Base-by-base conservation (phyloP, 164 flowering plant genomes). In the Dillenia turbinata region DNA sequence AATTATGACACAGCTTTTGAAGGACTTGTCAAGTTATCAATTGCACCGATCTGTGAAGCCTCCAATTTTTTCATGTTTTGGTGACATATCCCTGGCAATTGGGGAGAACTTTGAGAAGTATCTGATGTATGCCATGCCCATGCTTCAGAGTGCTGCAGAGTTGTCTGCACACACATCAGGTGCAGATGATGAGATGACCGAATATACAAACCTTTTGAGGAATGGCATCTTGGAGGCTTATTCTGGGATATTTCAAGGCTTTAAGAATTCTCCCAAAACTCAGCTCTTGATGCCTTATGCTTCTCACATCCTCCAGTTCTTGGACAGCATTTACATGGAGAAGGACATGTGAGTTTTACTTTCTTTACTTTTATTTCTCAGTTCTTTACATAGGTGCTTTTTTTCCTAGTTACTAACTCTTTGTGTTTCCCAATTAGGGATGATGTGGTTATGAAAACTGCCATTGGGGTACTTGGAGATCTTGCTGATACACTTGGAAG, bases 401-500 rank as follows among this genome's bases (percentile, higher is more conserved):
- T 44, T 44, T 56, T 26, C 49, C 19, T 55, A 16, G 48, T 54
- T 67, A 13, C 47, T 66, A 16, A 50, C 44, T 12, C 1, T 47
- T 53, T 52, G 9, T 56, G 9, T 22, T 47, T 61, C 47, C 17
- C 45, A 24, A 16, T 56, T 71, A 89, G 93, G 96, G 93, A 89
- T 74, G 96, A 87, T 69, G 76, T 77, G 64, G 91, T 85, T 65
- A 87, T 80, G 77, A 90, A 90, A 78, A 84, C 92, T 63, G 96
- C 93, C 26, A 79, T 90, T 62, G 93, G 93, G 3, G 88, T 85
- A 16, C 81, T 89, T 15, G 96, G 96, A 66, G 96, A 89, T 80
- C 78, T 90, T 33, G 93, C 96, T 5, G 96, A 89, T 71, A 87
- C 90, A 47, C 81, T 89, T 66, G 93, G 91, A 67, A 75, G 78